Conservation (phyloP, 176 grass and related monocot genomes). For the Oryza longistaminata region DNA sequence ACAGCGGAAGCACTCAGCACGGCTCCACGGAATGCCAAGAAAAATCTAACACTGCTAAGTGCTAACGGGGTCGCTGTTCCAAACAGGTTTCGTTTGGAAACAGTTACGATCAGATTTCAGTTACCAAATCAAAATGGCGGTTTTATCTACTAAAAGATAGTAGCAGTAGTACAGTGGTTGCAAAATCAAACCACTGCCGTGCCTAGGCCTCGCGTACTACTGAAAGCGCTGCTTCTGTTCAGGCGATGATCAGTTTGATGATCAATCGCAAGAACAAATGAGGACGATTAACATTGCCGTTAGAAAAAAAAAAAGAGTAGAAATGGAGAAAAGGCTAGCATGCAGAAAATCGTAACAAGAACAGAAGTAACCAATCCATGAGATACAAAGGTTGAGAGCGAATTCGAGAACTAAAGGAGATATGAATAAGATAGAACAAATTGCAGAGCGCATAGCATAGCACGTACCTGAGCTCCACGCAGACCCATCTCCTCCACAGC, state of each 20-base stretch:
- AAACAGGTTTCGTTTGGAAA: too few species aligned
- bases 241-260: not conserved
- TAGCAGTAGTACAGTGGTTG: not conserved
- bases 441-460: not conserved
- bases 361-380: not conserved
- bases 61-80: too few species aligned
- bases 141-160: not conserved
- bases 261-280: not conserved
- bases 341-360: not conserved
- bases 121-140: not conserved
- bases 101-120: not conserved
- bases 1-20: not conserved
- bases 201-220: not conserved
- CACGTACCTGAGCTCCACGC: constrained; percentile 20
- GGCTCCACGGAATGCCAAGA: not conserved
- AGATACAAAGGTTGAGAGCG: not conserved
- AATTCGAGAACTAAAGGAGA: not conserved
- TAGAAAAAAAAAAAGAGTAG: not conserved
- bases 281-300: not conserved
- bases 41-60: not conserved
- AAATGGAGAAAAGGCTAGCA: not conserved
- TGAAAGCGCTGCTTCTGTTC: not conserved
- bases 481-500: not conserved
- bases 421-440: not conserved
- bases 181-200: not conserved